Evolutionary conservation across 345 rosid species (phyloP).

Genomic region (Populus simonii): DNA sequence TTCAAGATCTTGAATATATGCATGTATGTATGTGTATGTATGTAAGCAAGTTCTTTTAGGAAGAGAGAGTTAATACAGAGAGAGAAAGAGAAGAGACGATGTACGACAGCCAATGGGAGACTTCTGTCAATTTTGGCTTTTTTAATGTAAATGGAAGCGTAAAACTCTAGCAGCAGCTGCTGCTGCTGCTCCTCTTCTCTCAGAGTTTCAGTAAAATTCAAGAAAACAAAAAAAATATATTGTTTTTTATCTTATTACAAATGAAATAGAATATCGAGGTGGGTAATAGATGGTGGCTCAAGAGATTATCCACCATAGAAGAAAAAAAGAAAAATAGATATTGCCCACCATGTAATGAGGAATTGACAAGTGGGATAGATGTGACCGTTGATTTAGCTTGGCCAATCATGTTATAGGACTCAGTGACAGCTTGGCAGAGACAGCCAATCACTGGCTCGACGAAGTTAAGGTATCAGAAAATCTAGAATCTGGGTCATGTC

Average conservation of each 20-base stretch:
- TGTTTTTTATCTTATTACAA: neutral
- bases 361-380: slow-evolving; percentile 44
- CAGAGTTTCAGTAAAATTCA: slow-evolving; percentile 33
- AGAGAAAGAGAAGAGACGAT: slow-evolving; percentile 10
- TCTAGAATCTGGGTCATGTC: slow-evolving; percentile 4
- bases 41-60: slow-evolving; percentile 31
- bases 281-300: slow-evolving; percentile 34
- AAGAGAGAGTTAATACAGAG: slow-evolving; percentile 19
- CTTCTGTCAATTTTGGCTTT: slow-evolving; percentile 38
- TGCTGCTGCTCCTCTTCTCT: slow-evolving; percentile 49
- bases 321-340: neutral
- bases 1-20: slow-evolving; percentile 47
- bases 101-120: slow-evolving; percentile 52
- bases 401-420: slow-evolving; percentile 55
- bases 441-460: slow-evolving; percentile 80
- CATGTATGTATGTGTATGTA: slow-evolving; percentile 1
- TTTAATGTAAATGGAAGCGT: slow-evolving; percentile 28
- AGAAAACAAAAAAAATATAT: neutral
- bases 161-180: slow-evolving; percentile 35
- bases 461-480: slow-evolving; percentile 71
- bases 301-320: slow-evolving; percentile 31
- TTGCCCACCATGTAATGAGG: slow-evolving; percentile 41
- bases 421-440: slow-evolving; percentile 51
- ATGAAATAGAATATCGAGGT: slow-evolving; percentile 30
- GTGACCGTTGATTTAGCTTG: slow-evolving; percentile 31